Evolutionary conservation across 2,329 filamentous ascomycete genomes (phyloP).

Genomic region (Fusarium secorum): DNA sequence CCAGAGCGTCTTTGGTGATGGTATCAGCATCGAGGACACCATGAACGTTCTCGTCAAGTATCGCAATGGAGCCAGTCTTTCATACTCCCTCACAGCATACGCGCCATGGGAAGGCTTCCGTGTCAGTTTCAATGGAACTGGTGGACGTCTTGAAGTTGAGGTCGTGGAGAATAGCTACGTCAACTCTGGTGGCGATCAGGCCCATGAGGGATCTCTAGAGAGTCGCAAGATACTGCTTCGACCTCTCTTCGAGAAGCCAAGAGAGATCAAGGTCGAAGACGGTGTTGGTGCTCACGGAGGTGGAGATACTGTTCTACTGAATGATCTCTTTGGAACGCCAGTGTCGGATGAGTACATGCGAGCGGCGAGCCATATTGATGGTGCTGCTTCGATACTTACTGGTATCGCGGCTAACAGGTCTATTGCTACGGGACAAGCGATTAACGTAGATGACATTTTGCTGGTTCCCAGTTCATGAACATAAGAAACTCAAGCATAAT

Average conservation of each 20-base stretch:
- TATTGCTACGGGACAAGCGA: conserved; percentile 63
- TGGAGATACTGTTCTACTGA: conserved; percentile 64
- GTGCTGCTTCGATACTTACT: conserved; percentile 65
- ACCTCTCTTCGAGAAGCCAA: conserved; percentile 64
- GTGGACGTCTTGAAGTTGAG: conserved; percentile 66
- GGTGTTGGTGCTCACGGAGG: conserved; percentile 66
- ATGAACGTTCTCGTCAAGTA: conserved; percentile 69
- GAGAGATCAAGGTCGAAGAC: conserved; percentile 60
- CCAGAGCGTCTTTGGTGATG: conserved; percentile 69
- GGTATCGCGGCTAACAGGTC: conserved; percentile 67
- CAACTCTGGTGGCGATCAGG: conserved; percentile 66
- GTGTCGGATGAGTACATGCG: conserved; percentile 60
- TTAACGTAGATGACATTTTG: conserved; percentile 63
- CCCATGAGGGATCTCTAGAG: conserved; percentile 61
- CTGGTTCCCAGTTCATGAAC: conserved; percentile 16
- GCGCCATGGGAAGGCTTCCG: conserved; percentile 70
- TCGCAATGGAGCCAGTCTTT: conserved; percentile 62
- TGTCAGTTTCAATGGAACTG: conserved; percentile 65
- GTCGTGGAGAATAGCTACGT: conserved; percentile 70
- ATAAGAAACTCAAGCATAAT: background rate
- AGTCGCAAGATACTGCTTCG: conserved; percentile 57
- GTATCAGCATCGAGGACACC: conserved; percentile 71
- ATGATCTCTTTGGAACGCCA: conserved; percentile 64
- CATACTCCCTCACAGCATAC: conserved; percentile 67
- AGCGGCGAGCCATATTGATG: conserved; percentile 66